Percentiles rank a stretch among this genome's conserved stretches.
Evolutionary conservation across 2,329 filamentous ascomycete genomes (phyloP).

Genomic region (Polychaeton citri): DNA sequence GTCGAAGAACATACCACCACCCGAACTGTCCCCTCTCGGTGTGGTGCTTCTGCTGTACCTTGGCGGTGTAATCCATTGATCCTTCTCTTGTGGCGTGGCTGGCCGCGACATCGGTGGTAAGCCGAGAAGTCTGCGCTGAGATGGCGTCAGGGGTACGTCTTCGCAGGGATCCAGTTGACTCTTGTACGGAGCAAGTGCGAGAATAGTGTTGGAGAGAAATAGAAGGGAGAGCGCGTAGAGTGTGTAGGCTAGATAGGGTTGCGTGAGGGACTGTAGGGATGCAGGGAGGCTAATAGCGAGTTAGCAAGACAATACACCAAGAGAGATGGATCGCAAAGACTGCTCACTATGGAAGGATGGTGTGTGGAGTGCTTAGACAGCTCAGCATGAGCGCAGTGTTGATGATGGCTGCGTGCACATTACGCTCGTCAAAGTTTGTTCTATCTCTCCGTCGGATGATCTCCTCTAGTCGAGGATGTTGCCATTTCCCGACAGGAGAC

Average conservation of each 20-base stretch:
- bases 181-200: conserved; percentile 60
- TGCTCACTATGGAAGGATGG: conserved; percentile 5
- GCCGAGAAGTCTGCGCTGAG: conserved; percentile 72
- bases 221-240: conserved; percentile 17
- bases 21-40: conserved; percentile 45
- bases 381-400: conserved; percentile 46
- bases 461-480: conserved; percentile 77
- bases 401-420: conserved; percentile 55
- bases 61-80: conserved; percentile 72
- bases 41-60: conserved; percentile 67
- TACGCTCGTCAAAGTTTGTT: conserved; percentile 64
- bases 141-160: conserved; percentile 85
- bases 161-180: conserved; percentile 61
- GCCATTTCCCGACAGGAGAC: conserved; percentile 57
- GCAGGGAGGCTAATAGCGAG: neutral
- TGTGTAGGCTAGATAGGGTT: neutral
- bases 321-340: neutral
- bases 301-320: neutral
- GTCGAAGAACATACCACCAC: conserved; percentile 2
- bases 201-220: conserved; percentile 47
- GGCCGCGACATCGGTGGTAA: conserved; percentile 54
- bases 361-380: conserved; percentile 6
- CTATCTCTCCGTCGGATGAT: conserved; percentile 71
- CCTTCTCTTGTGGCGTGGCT: conserved; percentile 51
- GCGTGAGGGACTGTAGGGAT: neutral